Percentiles rank a stretch among this genome's conserved stretches.
Evolutionary conservation across 139 green algal genomes (phyloP).

Genomic region (Chlorella sp.): DNA sequence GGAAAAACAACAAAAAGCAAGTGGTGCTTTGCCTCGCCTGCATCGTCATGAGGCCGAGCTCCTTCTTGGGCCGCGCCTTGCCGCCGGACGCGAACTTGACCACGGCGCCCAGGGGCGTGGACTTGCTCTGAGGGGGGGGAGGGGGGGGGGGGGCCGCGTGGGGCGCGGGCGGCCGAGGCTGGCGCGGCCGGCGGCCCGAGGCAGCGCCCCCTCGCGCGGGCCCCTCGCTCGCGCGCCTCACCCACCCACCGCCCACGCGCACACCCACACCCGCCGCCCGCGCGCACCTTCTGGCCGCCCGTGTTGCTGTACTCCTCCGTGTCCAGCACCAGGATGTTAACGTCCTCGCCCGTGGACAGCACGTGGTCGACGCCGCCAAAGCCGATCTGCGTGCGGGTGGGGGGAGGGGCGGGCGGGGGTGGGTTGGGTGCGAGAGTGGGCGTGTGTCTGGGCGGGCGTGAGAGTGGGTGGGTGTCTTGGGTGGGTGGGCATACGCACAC

Average conservation of each 20-base stretch:
- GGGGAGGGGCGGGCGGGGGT: neutral
- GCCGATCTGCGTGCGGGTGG: slow-evolving; percentile 34
- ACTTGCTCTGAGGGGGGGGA: slow-evolving; percentile 38
- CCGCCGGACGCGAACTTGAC: slow-evolving; percentile 62
- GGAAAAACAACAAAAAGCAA: too few species aligned
- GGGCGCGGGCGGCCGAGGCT: too few species aligned
- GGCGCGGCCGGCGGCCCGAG: too few species aligned
- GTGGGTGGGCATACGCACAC: too few species aligned
- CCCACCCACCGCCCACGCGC: too few species aligned
- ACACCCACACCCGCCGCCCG: too few species aligned
- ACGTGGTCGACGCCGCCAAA: slow-evolving; percentile 67
- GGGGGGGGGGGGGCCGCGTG: neutral
- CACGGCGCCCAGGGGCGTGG: slow-evolving; percentile 55
- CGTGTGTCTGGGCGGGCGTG: too few species aligned
- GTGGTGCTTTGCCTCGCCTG: too few species aligned
- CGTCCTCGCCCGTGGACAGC: slow-evolving; percentile 50
- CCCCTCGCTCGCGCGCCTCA: too few species aligned
- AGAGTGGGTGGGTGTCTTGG: too few species aligned
- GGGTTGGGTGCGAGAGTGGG: too few species aligned
- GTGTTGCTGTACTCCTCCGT: slow-evolving; percentile 70
- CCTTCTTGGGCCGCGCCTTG: slow-evolving; percentile 60
- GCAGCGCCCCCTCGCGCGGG: too few species aligned
- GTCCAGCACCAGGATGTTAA: slow-evolving; percentile 66
- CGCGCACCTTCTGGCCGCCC: slow-evolving; percentile 52
- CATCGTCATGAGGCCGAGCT: slow-evolving; percentile 44